Evolutionary conservation across 805 yeast species (phyloP), one percentile per base, ranked within the genome.

Genomic region (Candida morakotiae): DNA sequence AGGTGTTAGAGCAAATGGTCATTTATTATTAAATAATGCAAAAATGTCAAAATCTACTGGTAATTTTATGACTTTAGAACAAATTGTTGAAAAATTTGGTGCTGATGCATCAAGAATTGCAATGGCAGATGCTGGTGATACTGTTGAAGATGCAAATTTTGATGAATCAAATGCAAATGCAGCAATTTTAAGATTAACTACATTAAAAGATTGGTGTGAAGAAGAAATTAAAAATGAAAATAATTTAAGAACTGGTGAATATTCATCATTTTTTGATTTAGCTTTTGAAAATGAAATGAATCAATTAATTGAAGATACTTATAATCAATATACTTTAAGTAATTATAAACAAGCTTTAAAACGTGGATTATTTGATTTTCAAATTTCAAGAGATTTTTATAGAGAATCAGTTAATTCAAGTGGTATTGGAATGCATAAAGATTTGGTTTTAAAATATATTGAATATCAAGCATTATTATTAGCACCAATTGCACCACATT

Each of bases 41-140:
- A 93, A 93, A 76, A 93, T 93, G 98, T 82, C 97, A 39, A 93
- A 93, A 64, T 84, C 95, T 22, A 91, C 98, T 22, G 98, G 98
- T 67, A 93, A 93, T 71, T 93, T 93, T 60, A 73, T 87, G 81
- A 93, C 98, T 35, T 71, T 93, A 61, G 76, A 81, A 52, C 87
- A 93, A 62, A 76, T 84, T 58, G 81, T 82, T 42, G 73, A 79
- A 52, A 93, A 93, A 66, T 93, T 81, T 51, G 98, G 98, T 62
- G 95, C 98, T 35, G 98, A 93, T 63, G 97, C 98, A 28, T 72
- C 96, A 9, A 84, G 98, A 73, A 86, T 93, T 60, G 97, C 98
- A 4, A 71, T 93, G 47, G 98, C 98, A 31, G 98, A 93, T 70
- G 96, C 97, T 36, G 98, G 98, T 71, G 98, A 93, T 60, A 73